phyloP scores from a whole-genome alignment of 2,329 filamentous ascomycete genomes.

The Phaeoacremonium minimum region DNA sequence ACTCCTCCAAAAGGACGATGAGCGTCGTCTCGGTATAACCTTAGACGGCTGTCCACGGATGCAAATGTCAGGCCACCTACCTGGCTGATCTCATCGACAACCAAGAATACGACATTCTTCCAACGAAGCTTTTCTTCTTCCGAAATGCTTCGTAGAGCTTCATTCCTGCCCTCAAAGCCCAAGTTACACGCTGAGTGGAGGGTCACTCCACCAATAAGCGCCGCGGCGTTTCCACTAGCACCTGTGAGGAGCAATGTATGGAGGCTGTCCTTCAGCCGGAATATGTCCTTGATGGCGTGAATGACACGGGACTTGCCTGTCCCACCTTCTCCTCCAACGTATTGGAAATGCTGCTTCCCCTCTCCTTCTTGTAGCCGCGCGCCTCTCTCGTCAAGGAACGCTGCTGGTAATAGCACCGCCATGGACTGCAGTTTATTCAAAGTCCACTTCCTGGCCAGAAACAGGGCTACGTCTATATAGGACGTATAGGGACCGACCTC shows the following conservation, averaged over 20 bases:
- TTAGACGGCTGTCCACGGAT: constrained; percentile 4
- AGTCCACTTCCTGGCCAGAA: background rate
- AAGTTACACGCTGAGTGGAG: background rate
- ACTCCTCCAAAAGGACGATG: constrained; percentile 6
- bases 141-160: background rate
- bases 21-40: constrained; percentile 3
- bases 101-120: background rate
- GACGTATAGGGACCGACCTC: background rate
- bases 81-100: background rate
- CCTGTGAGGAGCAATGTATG: background rate
- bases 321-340: background rate
- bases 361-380: background rate
- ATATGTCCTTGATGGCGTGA: background rate
- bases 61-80: constrained; percentile 3
- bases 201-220: background rate
- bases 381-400: background rate
- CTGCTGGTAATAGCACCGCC: background rate
- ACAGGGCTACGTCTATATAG: background rate
- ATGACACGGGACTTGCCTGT: background rate
- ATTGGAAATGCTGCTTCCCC: background rate
- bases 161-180: background rate
- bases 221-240: background rate
- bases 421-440: background rate
- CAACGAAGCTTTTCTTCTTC: background rate
- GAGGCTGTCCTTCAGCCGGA: background rate